Evolutionary conservation across 1,284 basidiomycete genomes (phyloP).

Genomic region (Phellopilus nigrolimitatus): DNA sequence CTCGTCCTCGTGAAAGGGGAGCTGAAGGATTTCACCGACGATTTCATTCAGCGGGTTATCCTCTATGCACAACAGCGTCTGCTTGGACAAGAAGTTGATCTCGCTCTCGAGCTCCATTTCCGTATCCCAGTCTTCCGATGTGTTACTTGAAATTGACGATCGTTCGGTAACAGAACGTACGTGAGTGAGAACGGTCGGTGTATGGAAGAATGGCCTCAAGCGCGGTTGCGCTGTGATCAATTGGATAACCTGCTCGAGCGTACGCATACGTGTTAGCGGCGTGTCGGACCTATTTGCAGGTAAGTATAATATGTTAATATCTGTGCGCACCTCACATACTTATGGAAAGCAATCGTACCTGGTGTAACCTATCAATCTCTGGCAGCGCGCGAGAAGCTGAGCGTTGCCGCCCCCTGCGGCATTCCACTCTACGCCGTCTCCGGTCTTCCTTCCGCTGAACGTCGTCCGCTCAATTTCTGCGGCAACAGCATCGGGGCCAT

Average conservation of each 20-base stretch:
- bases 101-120: not conserved
- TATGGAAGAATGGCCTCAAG: not conserved
- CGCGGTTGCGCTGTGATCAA: slow-evolving; percentile 1
- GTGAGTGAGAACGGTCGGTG: not conserved
- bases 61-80: slow-evolving; percentile 1
- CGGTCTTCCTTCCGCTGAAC: not conserved
- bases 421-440: not conserved
- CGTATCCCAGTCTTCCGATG: not conserved
- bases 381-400: not conserved
- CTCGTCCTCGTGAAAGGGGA: not conserved
- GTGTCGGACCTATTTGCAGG: not conserved
- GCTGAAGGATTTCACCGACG: not conserved
- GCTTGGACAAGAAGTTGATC: not conserved
- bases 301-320: not conserved
- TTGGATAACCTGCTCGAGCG: not conserved
- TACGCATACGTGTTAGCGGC: not conserved
- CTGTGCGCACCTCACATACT: not conserved
- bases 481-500: slow-evolving; percentile 6
- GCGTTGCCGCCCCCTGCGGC: not conserved
- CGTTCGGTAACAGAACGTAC: not conserved
- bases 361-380: not conserved
- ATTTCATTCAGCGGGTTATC: not conserved
- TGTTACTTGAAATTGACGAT: not conserved
- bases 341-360: not conserved
- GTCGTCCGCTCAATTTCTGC: not conserved